phyloP scores from a whole-genome alignment of 768 basidiomycete genomes.

The Naematelia encephala region DNA sequence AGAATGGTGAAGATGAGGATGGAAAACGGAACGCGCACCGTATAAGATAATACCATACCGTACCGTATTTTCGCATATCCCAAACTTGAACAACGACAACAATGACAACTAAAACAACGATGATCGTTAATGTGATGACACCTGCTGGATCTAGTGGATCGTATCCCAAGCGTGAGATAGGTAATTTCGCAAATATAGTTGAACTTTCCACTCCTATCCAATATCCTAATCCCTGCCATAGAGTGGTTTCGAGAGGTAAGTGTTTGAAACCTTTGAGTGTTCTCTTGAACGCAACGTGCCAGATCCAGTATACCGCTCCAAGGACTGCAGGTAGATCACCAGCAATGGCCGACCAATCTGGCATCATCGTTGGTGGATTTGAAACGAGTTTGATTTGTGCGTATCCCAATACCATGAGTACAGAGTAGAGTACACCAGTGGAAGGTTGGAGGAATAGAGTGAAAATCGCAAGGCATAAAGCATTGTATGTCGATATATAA shows the following conservation, averaged over 20 bases:
- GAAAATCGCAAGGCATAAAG: constrained; percentile 25
- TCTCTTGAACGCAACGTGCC: constrained; percentile 27
- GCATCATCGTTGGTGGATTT: constrained; percentile 23
- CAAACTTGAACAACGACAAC: constrained; percentile 32
- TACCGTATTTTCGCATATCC: constrained; percentile 27
- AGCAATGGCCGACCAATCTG: constrained; percentile 31
- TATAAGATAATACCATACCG: constrained; percentile 33
- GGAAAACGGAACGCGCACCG: constrained; percentile 16
- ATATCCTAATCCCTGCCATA: constrained; percentile 41
- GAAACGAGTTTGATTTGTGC: constrained; percentile 35
- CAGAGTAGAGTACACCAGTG: constrained; percentile 17
- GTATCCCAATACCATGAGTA: constrained; percentile 30
- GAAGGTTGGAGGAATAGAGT: constrained; percentile 31
- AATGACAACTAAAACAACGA: constrained; percentile 23
- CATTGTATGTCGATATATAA: constrained; percentile 33
- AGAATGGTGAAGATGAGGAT: background rate
- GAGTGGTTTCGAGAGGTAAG: constrained; percentile 28
- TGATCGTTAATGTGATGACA: constrained; percentile 21
- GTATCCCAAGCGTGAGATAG: constrained; percentile 32
- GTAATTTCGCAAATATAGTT: constrained; percentile 35
- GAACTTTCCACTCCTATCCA: constrained; percentile 42
- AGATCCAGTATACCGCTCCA: constrained; percentile 38
- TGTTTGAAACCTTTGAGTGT: constrained; percentile 26
- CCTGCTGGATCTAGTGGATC: constrained; percentile 27
- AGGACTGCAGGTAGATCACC: constrained; percentile 23